A percentile compares a stretch with the other conserved stretches of the same genome.
Conservation (phyloP, 495 filamentous ascomycete species). For the Peziza echinospora region DNA sequence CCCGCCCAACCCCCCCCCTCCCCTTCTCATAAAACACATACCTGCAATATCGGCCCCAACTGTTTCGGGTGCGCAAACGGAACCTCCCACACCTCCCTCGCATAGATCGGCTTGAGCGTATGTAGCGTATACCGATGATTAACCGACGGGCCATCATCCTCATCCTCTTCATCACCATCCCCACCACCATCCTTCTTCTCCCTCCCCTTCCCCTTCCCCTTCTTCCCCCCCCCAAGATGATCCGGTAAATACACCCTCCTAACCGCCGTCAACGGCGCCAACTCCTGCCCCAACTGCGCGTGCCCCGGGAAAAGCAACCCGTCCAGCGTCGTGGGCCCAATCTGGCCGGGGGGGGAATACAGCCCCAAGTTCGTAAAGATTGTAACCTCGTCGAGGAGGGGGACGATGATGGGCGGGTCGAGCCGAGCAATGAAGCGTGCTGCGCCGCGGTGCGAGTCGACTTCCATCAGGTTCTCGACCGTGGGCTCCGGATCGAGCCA, state of each 20-base stretch:
- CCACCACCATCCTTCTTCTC: too few species aligned
- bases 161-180: too few species aligned
- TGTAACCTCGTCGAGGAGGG: conserved; percentile 40
- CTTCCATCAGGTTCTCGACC: conserved; percentile 21
- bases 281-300: conserved; percentile 18
- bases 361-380: conserved; percentile 55
- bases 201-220: too few species aligned
- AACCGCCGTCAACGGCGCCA: conserved; percentile 3
- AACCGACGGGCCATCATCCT: conserved; percentile 21
- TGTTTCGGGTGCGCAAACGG: conserved; percentile 78
- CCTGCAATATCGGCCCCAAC: conserved; percentile 48
- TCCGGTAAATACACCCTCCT: conserved; percentile 11
- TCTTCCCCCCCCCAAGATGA: conserved; percentile 22
- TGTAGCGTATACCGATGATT: conserved; percentile 47
- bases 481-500: conserved; percentile 37
- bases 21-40: too few species aligned
- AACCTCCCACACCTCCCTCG: conserved; percentile 43
- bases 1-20: too few species aligned
- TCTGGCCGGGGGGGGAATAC: conserved; percentile 21
- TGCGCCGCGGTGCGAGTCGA: conserved; percentile 29
- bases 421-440: conserved; percentile 66
- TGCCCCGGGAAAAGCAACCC: conserved; percentile 21
- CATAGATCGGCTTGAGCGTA: conserved; percentile 46
- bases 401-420: conserved; percentile 62
- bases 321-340: conserved; percentile 22